Conservation (phyloP, 306 rosid species). For the Quercus agrifolia region DNA sequence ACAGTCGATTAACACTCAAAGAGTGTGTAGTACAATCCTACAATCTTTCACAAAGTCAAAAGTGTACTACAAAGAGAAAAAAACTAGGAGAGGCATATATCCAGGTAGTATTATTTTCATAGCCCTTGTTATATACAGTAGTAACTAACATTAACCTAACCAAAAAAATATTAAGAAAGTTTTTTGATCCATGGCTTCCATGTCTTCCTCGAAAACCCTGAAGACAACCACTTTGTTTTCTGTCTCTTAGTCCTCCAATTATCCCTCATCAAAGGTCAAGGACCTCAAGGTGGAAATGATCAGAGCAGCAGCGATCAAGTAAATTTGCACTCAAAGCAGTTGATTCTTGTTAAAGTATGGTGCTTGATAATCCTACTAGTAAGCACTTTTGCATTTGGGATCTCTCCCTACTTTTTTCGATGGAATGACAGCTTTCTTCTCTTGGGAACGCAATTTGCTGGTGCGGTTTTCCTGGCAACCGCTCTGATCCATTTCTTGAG, state of each 20-base stretch:
- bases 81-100: background rate
- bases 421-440: slow-evolving; percentile 77
- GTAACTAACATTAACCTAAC: background rate
- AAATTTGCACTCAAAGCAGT: slow-evolving; percentile 34
- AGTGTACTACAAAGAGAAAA: slow-evolving; percentile 21
- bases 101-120: background rate
- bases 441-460: slow-evolving; percentile 67
- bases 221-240: slow-evolving; percentile 48
- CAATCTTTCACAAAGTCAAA: slow-evolving; percentile 27
- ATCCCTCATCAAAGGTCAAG: slow-evolving; percentile 31
- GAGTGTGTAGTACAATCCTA: slow-evolving; percentile 27
- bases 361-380: slow-evolving; percentile 58
- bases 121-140: background rate
- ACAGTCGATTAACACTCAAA: background rate
- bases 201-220: slow-evolving; percentile 12
- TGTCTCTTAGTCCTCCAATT: slow-evolving; percentile 24
- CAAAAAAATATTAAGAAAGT: background rate
- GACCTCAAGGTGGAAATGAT: slow-evolving; percentile 33
- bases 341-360: slow-evolving; percentile 64
- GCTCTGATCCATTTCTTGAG: slow-evolving; percentile 78
- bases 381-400: slow-evolving; percentile 56
- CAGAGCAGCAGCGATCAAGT: background rate
- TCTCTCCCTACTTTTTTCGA: slow-evolving; percentile 58
- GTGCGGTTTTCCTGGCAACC: slow-evolving; percentile 70
- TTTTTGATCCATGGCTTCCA: slow-evolving; percentile 27